phyloP scores from a whole-genome alignment of 768 basidiomycete genomes.

The Psilocybe sp. region DNA sequence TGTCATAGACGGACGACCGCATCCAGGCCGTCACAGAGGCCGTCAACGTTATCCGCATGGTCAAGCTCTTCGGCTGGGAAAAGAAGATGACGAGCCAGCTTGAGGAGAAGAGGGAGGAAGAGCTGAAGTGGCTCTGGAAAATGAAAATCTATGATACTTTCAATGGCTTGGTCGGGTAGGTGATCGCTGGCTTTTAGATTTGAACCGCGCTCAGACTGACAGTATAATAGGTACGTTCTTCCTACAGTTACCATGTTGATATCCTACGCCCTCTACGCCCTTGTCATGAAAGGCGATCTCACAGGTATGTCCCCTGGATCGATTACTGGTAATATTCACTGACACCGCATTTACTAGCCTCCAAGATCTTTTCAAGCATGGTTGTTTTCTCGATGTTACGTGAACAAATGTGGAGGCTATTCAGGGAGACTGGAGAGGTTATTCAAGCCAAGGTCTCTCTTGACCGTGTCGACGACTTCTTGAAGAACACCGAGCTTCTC shows the following conservation, averaged over 20 bases:
- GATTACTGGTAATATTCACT: not conserved
- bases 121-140: conserved; percentile 54
- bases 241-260: conserved; percentile 66
- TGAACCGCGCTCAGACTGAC: not conserved
- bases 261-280: conserved; percentile 56
- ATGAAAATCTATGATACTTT: conserved; percentile 45
- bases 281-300: conserved; percentile 38
- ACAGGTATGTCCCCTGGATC: conserved; percentile 14
- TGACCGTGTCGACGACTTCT: conserved; percentile 45
- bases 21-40: conserved; percentile 63
- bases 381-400: conserved; percentile 63
- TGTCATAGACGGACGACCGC: conserved; percentile 44
- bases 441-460: conserved; percentile 59
- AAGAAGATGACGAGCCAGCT: conserved; percentile 52
- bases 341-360: conserved; percentile 20
- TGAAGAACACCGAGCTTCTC: conserved; percentile 46
- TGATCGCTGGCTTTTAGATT: not conserved
- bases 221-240: conserved; percentile 3
- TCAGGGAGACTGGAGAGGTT: conserved; percentile 21
- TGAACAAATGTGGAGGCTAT: conserved; percentile 41
- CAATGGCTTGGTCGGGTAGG: conserved; percentile 5
- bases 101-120: conserved; percentile 55
- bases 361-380: conserved; percentile 51
- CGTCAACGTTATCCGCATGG: conserved; percentile 57
- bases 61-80: conserved; percentile 73